Percentiles rank a stretch among this genome's conserved stretches.
Conservation (phyloP, 1,139 yeast species). For the Kodamaea anthophila region DNA sequence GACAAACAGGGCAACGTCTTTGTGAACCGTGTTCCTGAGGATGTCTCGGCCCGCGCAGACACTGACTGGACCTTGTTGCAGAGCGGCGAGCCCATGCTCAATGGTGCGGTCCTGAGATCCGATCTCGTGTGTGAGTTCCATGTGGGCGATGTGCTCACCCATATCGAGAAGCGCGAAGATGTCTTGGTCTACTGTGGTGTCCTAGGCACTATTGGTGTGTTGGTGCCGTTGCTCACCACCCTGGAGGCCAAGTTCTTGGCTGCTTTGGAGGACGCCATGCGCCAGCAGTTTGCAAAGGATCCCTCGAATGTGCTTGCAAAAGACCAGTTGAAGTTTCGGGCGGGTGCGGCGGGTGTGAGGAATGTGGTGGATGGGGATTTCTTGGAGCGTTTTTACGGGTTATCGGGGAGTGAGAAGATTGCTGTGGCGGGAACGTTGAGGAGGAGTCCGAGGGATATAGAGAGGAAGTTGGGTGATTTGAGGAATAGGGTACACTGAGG, state of each 20-base stretch:
- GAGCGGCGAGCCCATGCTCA: conserved; percentile 31
- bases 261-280: conserved; percentile 47
- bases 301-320: conserved; percentile 49
- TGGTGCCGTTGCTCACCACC: conserved; percentile 60
- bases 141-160: conserved; percentile 65
- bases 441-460: conserved; percentile 53
- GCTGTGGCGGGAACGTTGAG: conserved; percentile 50
- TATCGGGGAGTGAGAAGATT: conserved; percentile 35
- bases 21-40: conserved; percentile 53
- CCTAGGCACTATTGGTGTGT: conserved; percentile 73
- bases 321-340: conserved; percentile 61
- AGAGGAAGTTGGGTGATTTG: conserved; percentile 53
- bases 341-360: conserved; percentile 74
- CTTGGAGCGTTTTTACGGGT: conserved; percentile 49
- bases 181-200: conserved; percentile 66
- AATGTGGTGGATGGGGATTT: conserved; percentile 85
- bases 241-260: conserved; percentile 58
- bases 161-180: conserved; percentile 55
- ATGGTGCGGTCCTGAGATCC: conserved; percentile 53
- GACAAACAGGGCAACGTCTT: conserved; percentile 83
- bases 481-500: conserved; percentile 46
- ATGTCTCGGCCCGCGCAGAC: conserved; percentile 40
- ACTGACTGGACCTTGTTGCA: conserved; percentile 44
- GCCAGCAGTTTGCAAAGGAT: conserved; percentile 28
- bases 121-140: conserved; percentile 54